Conservation (phyloP, 2,329 filamentous ascomycete species). For the Paecilomyces fulvus region DNA sequence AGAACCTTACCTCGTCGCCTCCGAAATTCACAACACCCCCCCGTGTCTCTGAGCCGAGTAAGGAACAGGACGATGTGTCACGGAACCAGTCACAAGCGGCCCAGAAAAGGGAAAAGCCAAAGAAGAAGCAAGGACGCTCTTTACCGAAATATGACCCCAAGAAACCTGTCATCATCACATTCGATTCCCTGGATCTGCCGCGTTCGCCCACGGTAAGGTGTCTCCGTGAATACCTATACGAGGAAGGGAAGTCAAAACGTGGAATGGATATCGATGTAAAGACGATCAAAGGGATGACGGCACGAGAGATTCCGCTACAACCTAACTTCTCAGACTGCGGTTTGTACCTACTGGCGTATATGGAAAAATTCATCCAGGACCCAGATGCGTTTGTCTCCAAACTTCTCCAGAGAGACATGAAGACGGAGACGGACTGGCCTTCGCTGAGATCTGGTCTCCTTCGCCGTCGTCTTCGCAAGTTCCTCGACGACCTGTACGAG, state of each 20-base stretch:
- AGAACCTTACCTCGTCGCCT: slow-evolving; percentile 12
- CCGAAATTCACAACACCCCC: slow-evolving; percentile 10
- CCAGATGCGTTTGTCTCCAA: slow-evolving; percentile 62
- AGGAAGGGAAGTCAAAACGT: slow-evolving; percentile 62
- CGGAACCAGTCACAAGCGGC: slow-evolving; percentile 7
- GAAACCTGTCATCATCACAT: slow-evolving; percentile 67
- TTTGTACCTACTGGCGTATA: slow-evolving; percentile 74
- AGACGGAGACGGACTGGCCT: slow-evolving; percentile 48
- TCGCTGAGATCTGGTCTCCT: slow-evolving; percentile 48
- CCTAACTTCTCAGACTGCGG: slow-evolving; percentile 85
- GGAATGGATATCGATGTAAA: slow-evolving; percentile 38
- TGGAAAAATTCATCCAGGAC: slow-evolving; percentile 69
- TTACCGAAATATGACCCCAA: slow-evolving; percentile 40
- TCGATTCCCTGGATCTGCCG: slow-evolving; percentile 69
- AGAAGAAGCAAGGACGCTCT: slow-evolving; percentile 19
- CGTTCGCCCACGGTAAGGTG: slow-evolving; percentile 58
- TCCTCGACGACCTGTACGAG: slow-evolving; percentile 55
- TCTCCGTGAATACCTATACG: slow-evolving; percentile 67
- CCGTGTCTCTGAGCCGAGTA: slow-evolving; percentile 6
- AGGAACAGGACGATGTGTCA: slow-evolving; percentile 1
- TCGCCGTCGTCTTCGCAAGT: slow-evolving; percentile 56
- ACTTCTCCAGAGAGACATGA: slow-evolving; percentile 58
- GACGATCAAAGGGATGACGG: slow-evolving; percentile 55
- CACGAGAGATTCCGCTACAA: slow-evolving; percentile 68
- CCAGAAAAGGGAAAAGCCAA: slow-evolving; percentile 13